Evolutionary conservation across 2,329 filamentous ascomycete species (phyloP).

Genomic region (Colletotrichum eremochloae): DNA sequence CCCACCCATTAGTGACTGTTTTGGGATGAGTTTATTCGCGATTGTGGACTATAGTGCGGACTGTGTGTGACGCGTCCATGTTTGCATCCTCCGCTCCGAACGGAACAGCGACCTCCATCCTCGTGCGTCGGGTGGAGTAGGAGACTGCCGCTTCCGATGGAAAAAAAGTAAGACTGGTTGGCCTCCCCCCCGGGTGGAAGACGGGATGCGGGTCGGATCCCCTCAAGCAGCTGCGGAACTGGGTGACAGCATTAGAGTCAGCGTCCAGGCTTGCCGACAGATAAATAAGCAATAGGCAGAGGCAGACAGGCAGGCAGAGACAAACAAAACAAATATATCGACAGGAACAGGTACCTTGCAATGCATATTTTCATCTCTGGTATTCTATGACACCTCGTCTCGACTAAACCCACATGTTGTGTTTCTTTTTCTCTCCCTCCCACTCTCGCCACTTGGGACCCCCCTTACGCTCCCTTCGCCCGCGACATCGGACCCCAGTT

Average conservation of each 20-base stretch:
- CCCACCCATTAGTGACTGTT: conserved; percentile 9
- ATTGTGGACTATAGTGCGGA: background rate
- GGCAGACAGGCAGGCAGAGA: background rate
- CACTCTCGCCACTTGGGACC: conserved; percentile 44
- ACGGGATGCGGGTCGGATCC: background rate
- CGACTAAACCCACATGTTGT: conserved; percentile 13
- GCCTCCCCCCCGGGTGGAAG: background rate
- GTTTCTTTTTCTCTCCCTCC: background rate
- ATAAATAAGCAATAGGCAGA: too few relatives aligned
- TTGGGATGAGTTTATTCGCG: background rate
- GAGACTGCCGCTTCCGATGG: background rate
- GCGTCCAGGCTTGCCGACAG: background rate
- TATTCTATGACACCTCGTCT: conserved; percentile 17
- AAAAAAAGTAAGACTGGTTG: background rate
- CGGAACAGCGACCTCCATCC: background rate
- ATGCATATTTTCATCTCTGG: conserved; percentile 16
- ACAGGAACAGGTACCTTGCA: conserved; percentile 18
- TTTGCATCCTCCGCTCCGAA: background rate
- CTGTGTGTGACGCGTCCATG: background rate
- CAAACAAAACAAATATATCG: background rate
- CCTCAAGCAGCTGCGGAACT: background rate
- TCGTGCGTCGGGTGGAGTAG: background rate
- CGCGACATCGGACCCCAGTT: conserved; percentile 92
- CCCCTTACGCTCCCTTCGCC: conserved; percentile 72
- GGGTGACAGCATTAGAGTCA: background rate